phyloP scores from a whole-genome alignment of 257 asterid genomes.

The Gynochthodes officinalis region DNA sequence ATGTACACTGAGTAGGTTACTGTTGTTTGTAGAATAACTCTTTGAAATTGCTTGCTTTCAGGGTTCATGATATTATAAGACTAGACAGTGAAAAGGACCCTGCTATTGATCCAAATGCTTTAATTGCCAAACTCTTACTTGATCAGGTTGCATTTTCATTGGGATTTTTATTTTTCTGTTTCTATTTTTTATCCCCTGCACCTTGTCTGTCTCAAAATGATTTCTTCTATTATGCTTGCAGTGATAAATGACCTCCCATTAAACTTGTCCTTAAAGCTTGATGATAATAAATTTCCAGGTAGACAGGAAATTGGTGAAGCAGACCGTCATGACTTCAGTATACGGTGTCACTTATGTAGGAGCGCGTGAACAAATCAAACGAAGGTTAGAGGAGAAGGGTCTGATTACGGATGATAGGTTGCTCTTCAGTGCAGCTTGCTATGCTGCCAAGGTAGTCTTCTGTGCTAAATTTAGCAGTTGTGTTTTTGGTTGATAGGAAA shows the following conservation, averaged over 20 bases:
- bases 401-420: constrained; percentile 70
- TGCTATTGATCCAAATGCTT: constrained; percentile 56
- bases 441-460: constrained; percentile 82
- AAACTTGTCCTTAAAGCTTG: constrained; percentile 19
- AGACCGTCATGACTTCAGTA: constrained; percentile 98
- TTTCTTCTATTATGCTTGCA: neutral
- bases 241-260: neutral
- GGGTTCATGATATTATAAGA: constrained; percentile 79
- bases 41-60: constrained; percentile 29
- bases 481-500: neutral
- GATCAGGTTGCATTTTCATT: constrained; percentile 57
- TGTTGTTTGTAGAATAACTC: neutral
- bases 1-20: neutral
- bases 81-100: constrained; percentile 80
- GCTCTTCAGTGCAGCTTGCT: constrained; percentile 75
- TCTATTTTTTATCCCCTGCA: neutral
- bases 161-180: neutral
- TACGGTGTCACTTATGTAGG: constrained; percentile 97
- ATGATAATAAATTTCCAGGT: constrained; percentile 52
- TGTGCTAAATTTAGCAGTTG: neutral
- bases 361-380: constrained; percentile 92
- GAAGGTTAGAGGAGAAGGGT: constrained; percentile 89
- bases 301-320: constrained; percentile 89
- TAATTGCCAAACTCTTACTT: constrained; percentile 70
- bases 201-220: too few relatives aligned